Evolutionary conservation across 345 rosid genomes (phyloP), one percentile per base, ranked within the genome.

Genomic region (Melaleuca quinquenervia): DNA sequence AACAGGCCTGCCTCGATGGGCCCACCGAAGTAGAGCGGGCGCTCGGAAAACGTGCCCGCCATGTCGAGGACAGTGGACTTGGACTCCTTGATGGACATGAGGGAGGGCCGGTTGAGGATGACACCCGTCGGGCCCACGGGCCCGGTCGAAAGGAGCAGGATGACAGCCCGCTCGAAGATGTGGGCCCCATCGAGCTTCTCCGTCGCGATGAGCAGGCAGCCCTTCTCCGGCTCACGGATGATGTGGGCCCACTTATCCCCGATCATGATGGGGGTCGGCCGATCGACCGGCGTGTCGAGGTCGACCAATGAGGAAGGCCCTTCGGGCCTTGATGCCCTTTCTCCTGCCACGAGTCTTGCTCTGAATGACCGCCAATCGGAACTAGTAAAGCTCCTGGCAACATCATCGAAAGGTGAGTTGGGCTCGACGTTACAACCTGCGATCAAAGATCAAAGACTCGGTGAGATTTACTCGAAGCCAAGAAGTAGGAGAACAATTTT

Each of bases 131-230:
- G 96, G 50, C 98, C 96, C 27, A 93, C 83, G 4, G 95, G 98
- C 52, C 93, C 98, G 29, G 93, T 90, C 8, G 95, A 91, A 8
- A 97, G 91, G 85, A 96, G 94, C 20, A 95, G 92, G 92, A 97
- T 87, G 85, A 97, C 98, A 1, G 98, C 93, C 86, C 96, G 92
- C 88, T 95, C 98, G 54, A 97, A 97, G 18, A 96, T 92, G 88
- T 92, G 96, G 70, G 94, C 96, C 36, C 98, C 98, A 20, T 96
- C 94, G 44, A 97, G 96, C 94, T 91, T 96, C 89, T 95, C 98
- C 20, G 98, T 95, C 5, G 99, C 98, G 36, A 97, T 88, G 14
- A 97, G 95, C 53, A 97, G 90, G 64, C 98, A 94, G 11, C 99
- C 99, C 88, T 92, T 91, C 89, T 97, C 98, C 20, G 96, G 96